Evolutionary conservation across 495 filamentous ascomycete species (phyloP).

Genomic region (Elaphomyces granulatus): DNA sequence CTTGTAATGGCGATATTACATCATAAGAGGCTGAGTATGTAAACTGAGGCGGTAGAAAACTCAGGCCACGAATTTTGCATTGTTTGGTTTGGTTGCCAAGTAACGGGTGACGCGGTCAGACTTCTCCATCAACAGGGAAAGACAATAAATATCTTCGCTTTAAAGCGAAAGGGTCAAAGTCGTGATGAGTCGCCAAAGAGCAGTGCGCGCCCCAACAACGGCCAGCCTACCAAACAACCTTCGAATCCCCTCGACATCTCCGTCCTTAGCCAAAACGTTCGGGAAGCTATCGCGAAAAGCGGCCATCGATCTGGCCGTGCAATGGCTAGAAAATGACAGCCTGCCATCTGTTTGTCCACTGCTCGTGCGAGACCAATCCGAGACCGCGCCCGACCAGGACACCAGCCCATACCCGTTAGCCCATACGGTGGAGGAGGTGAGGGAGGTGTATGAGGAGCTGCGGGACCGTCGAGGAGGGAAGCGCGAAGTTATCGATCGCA

Average conservation of each 20-base stretch:
- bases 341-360: constrained; percentile 36
- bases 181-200: constrained; percentile 33
- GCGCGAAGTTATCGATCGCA: constrained; percentile 59
- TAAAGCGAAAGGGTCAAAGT: too few relatives aligned
- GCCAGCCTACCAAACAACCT: constrained; percentile 38
- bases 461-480: constrained; percentile 49
- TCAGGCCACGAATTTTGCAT: too few relatives aligned
- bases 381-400: constrained; percentile 14
- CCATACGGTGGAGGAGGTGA: constrained; percentile 44
- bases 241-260: constrained; percentile 48
- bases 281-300: constrained; percentile 53
- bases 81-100: too few relatives aligned
- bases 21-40: too few relatives aligned
- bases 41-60: too few relatives aligned
- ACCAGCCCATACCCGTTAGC: constrained; percentile 48
- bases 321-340: constrained; percentile 58
- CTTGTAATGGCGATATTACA: too few relatives aligned
- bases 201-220: constrained; percentile 31
- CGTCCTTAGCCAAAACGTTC: constrained; percentile 49
- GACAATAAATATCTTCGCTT: too few relatives aligned
- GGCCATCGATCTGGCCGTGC: constrained; percentile 50
- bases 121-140: too few relatives aligned
- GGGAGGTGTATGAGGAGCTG: constrained; percentile 44
- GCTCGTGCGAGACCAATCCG: constrained; percentile 16
- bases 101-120: too few relatives aligned